These are phyloP conservation scores for Pleurotus citrinopileatus DNA, from an alignment of 768 basidiomycete genomes.

Conservation along the genomic window DNA sequence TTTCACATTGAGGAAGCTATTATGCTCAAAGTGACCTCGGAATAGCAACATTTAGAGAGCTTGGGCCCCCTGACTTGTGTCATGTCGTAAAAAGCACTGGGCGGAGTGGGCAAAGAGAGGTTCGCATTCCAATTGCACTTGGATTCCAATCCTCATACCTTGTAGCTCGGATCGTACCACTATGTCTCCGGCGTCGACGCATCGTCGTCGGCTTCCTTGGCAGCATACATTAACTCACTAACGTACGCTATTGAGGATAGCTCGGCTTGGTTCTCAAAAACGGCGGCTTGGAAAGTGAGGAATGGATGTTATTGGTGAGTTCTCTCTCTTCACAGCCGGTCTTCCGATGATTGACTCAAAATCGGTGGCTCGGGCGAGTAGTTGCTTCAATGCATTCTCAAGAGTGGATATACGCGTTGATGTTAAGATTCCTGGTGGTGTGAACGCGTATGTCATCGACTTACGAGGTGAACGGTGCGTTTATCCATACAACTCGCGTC, in stretches of 20 bases:
- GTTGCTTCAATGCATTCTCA: slow-evolving; percentile 98
- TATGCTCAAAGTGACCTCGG: slow-evolving; percentile 18
- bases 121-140: slow-evolving; percentile 23
- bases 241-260: slow-evolving; percentile 92
- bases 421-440: slow-evolving; percentile 97
- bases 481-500: too few relatives aligned
- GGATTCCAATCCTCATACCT: slow-evolving; percentile 10
- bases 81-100: slow-evolving; percentile 94
- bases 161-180: slow-evolving; percentile 92
- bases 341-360: neutral
- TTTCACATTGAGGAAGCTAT: slow-evolving; percentile 10
- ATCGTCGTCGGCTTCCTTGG: slow-evolving; percentile 94
- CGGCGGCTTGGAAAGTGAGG: slow-evolving; percentile 83
- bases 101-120: slow-evolving; percentile 81
- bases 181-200: slow-evolving; percentile 99
- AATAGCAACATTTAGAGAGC: slow-evolving; percentile 90
- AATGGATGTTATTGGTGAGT: slow-evolving; percentile 91
- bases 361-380: slow-evolving; percentile 22
- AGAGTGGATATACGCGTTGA: slow-evolving; percentile 95
- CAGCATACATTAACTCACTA: slow-evolving; percentile 98
- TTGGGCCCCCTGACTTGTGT: slow-evolving; percentile 95
- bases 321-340: neutral
- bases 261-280: slow-evolving; percentile 89
- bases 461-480: slow-evolving; percentile 89
- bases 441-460: slow-evolving; percentile 91